Conservation (phyloP, 2,329 filamentous ascomycete species). For the Elsinoe fawcettii region DNA sequence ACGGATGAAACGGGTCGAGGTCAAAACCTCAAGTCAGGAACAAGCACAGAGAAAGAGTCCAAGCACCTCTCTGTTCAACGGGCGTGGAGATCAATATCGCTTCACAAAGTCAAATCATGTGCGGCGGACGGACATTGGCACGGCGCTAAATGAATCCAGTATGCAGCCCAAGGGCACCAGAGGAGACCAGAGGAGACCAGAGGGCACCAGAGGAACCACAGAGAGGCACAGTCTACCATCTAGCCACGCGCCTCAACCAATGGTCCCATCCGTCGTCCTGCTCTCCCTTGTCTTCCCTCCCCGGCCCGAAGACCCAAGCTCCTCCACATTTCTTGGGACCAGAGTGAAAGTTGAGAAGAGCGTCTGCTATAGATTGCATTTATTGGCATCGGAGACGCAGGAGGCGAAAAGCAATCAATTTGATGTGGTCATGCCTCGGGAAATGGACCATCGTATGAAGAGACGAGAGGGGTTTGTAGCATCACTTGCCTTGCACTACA, state of each 20-base stretch:
- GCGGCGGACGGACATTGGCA: not conserved
- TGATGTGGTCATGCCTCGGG: not conserved
- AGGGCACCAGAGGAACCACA: too few relatives aligned
- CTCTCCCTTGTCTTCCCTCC: not conserved
- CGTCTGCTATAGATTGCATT: not conserved
- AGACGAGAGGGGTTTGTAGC: not conserved
- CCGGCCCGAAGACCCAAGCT: constrained; percentile 1
- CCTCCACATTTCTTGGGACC: not conserved
- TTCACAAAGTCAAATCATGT: not conserved
- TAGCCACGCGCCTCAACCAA: not conserved
- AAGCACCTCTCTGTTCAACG: constrained; percentile 1
- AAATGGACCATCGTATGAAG: not conserved
- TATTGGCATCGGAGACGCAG: not conserved
- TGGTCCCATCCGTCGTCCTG: not conserved
- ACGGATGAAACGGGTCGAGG: constrained; percentile 11
- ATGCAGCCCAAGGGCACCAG: not conserved
- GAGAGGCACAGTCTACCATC: not conserved
- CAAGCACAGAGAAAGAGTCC: not conserved
- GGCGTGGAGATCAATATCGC: constrained; percentile 8
- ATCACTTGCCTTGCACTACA: not conserved
- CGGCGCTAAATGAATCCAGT: not conserved
- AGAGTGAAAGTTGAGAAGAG: not conserved
- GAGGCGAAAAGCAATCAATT: constrained; percentile 1
- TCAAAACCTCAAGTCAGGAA: not conserved
- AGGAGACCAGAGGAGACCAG: not conserved